phyloP scores from a whole-genome alignment of 768 basidiomycete species.

The Collybia sordida region DNA sequence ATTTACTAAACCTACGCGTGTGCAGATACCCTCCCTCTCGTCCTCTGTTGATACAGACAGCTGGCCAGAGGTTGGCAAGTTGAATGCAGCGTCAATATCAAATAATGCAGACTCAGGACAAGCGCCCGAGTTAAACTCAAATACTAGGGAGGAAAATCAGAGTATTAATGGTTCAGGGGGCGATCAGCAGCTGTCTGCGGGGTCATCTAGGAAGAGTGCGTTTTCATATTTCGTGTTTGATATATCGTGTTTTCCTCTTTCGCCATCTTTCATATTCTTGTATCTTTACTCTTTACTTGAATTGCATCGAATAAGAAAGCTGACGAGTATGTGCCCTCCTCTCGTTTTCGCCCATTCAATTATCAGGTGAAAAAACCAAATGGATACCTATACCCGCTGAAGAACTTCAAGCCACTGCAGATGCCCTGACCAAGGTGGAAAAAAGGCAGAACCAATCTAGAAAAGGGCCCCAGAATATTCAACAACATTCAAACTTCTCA shows the following conservation, averaged over 20 bases:
- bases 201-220: constrained; percentile 25
- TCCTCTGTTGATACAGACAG: constrained; percentile 32
- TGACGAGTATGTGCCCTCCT: constrained; percentile 2
- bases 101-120: no score
- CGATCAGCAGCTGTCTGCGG: neutral
- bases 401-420: constrained; percentile 55
- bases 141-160: constrained; percentile 9
- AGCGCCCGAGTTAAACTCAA: constrained; percentile 6
- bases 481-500: constrained; percentile 3
- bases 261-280: neutral
- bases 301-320: no score
- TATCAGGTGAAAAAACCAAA: constrained; percentile 53
- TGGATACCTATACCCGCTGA: constrained; percentile 60
- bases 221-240: constrained; percentile 2
- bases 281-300: neutral
- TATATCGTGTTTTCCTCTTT: no score
- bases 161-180: constrained; percentile 2
- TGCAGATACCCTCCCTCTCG: constrained; percentile 25
- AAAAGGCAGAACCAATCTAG: constrained; percentile 22
- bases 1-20: constrained; percentile 14
- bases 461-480: constrained; percentile 13
- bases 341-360: constrained; percentile 2
- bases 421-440: constrained; percentile 26
- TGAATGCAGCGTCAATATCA: constrained; percentile 10
- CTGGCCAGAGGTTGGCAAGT: constrained; percentile 48